Evolutionary conservation across 2,329 filamentous ascomycete genomes (phyloP).

Genomic region (Fusarium acutatum): DNA sequence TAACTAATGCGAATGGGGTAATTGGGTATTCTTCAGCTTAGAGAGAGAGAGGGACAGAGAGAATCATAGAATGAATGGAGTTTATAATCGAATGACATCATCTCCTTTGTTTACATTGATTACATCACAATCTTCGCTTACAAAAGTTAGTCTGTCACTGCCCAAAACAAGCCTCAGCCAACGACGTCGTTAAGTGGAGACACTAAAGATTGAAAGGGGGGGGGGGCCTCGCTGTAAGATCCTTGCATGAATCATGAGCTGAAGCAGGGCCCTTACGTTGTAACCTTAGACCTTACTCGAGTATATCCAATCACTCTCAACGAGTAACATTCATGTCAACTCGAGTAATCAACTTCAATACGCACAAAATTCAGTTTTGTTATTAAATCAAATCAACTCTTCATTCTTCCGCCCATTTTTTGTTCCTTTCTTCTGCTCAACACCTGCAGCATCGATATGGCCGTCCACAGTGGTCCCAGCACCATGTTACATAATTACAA

Average conservation of each 20-base stretch:
- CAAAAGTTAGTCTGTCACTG: neutral
- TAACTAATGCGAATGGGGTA: neutral
- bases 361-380: neutral
- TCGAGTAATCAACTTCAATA: neutral
- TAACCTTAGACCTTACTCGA: neutral
- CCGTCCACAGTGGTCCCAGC: neutral
- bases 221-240: neutral
- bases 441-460: neutral
- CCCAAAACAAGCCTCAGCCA: slow-evolving; percentile 18
- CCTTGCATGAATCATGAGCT: slow-evolving; percentile 16
- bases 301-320: slow-evolving; percentile 10
- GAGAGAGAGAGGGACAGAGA: neutral
- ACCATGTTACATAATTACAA: neutral
- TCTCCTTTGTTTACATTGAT: neutral
- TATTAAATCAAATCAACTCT: neutral
- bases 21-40: neutral
- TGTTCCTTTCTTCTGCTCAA: neutral
- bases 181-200: slow-evolving; percentile 20
- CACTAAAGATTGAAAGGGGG: neutral
- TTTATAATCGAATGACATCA: slow-evolving; percentile 17
- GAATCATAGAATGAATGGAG: neutral
- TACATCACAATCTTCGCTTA: slow-evolving; percentile 18
- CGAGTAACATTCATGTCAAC: neutral
- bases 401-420: neutral
- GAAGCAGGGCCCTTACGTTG: neutral